phyloP scores from a whole-genome alignment of 306 rosid genomes.

The Cicer chorassanicum region DNA sequence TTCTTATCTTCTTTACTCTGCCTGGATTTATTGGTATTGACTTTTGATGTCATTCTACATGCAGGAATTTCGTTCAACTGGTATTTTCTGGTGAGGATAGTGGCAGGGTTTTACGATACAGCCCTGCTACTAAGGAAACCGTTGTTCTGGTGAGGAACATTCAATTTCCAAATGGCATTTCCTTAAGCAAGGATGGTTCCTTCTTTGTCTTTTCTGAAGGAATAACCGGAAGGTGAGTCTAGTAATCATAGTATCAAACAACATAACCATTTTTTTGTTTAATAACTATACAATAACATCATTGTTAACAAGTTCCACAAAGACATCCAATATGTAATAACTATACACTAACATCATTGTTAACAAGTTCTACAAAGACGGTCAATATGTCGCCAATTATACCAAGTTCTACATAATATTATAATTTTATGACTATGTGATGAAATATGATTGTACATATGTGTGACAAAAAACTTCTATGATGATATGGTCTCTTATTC shows the following conservation, averaged over 20 bases:
- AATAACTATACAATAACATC: background rate
- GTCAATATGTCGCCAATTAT: background rate
- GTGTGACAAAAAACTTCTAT: no score
- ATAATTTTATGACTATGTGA: background rate
- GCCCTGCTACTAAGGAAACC: conserved; percentile 65
- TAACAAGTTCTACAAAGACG: background rate
- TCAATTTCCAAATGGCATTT: conserved; percentile 83
- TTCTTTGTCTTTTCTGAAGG: conserved; percentile 76
- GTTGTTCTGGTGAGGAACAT: conserved; percentile 69
- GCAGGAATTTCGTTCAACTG: conserved; percentile 81
- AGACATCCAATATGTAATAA: background rate
- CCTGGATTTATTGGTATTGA: conserved; percentile 24
- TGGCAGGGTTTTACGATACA: conserved; percentile 84
- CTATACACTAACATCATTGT: background rate
- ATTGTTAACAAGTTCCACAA: background rate
- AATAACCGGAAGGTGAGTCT: conserved; percentile 63
- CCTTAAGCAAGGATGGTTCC: conserved; percentile 86
- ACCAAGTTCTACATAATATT: no score
- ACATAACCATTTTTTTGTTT: background rate
- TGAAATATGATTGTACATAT: background rate
- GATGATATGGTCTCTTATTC: no score
- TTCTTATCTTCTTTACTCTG: conserved; percentile 11
- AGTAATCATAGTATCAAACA: background rate
- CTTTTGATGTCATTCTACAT: conserved; percentile 43
- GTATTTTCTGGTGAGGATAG: conserved; percentile 65